Evolutionary conservation across 768 basidiomycete species (phyloP), one percentile per base, ranked within the genome.

Genomic region (Tylopilus vinaceipallidus): DNA sequence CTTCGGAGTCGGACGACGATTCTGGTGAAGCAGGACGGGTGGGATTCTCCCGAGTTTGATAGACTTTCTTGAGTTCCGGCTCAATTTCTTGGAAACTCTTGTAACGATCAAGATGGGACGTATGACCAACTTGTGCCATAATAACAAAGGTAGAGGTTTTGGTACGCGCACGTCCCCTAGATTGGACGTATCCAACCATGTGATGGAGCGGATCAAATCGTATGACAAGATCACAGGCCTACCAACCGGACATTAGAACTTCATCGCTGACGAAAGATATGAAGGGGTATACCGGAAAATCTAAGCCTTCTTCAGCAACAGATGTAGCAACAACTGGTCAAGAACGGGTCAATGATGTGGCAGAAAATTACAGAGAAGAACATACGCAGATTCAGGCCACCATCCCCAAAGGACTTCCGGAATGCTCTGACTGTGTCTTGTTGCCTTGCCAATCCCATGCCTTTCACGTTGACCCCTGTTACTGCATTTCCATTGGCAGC

Each of bases 261-360:
- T 38, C 9, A 12, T 19, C 32, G 29, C 24, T 27, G 24, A 22
- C 16, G 38, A 42, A 27, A 26, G 16, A 29, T 46, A 35, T 12
- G 24, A 39, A 14, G 32, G 36, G 33, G 67, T 79, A 47, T 60
- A 87, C 86, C 20, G 86, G 87, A 70, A 95, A 91, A 64, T 95
- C 92, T 16, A 95, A 76, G 0, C 93, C 93, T 71, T 95, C 93
- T 67, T 95, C 93, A 0, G 91, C 93, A 13, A 95, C 91, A 6
- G 85, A 84, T 0, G 91, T 93, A 4, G 91, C 88, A 54, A 94
- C 75, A 19, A 94, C 86, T 83, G 50, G 30, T 50, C 34, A 44
- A 36, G 38, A 14, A n/a, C n/a, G 12, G 4, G 16, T 56, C 19
- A 50, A 42, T 12, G 37, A 17, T 11, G 33, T 23, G 10, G 11